These are phyloP conservation scores for Penicillium paradoxum DNA, from an alignment of 495 filamentous ascomycete genomes.

Conservation along the genomic window DNA sequence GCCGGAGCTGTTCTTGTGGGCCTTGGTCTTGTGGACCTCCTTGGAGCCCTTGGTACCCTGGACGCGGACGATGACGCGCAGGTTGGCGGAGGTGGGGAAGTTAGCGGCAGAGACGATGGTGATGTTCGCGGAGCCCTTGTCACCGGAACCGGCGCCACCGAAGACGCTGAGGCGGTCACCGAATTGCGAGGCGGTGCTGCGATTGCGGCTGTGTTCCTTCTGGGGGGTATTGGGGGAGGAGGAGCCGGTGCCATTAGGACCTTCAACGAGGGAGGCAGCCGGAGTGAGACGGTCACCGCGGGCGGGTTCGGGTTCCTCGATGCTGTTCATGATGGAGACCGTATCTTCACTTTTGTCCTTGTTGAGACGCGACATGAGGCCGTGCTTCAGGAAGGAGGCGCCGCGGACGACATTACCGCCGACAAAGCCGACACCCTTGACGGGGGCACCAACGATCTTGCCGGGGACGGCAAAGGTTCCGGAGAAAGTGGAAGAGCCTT, in stretches of 20 bases:
- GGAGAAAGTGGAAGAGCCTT: slow-evolving; percentile 89
- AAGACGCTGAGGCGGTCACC: slow-evolving; percentile 46
- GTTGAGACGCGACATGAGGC: slow-evolving; percentile 56
- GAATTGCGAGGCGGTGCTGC: slow-evolving; percentile 57
- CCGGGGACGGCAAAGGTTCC: slow-evolving; percentile 89
- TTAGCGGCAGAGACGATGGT: slow-evolving; percentile 74
- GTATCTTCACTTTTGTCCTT: slow-evolving; percentile 59
- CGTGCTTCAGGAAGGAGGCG: slow-evolving; percentile 78
- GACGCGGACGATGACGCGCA: slow-evolving; percentile 72
- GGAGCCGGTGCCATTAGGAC: slow-evolving; percentile 26
- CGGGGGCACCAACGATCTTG: slow-evolving; percentile 85
- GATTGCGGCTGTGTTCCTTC: slow-evolving; percentile 56
- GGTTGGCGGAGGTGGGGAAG: slow-evolving; percentile 71
- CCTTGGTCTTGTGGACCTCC: slow-evolving; percentile 81
- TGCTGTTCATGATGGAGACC: slow-evolving; percentile 16
- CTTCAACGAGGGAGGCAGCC: slow-evolving; percentile 29
- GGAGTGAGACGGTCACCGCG: slow-evolving; percentile 35
- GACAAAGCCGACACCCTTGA: slow-evolving; percentile 82
- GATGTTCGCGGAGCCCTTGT: slow-evolving; percentile 73
- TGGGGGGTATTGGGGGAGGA: slow-evolving; percentile 34
- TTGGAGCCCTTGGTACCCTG: slow-evolving; percentile 62
- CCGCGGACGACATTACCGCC: slow-evolving; percentile 81
- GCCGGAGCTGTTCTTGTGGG: slow-evolving; percentile 54
- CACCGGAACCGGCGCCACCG: slow-evolving; percentile 46
- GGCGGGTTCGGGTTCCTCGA: slow-evolving; percentile 34